A percentile compares a stretch with the other conserved stretches of the same genome.
Evolutionary conservation across 2,329 filamentous ascomycete species (phyloP).

Genomic region (Aspergillus jensenii): DNA sequence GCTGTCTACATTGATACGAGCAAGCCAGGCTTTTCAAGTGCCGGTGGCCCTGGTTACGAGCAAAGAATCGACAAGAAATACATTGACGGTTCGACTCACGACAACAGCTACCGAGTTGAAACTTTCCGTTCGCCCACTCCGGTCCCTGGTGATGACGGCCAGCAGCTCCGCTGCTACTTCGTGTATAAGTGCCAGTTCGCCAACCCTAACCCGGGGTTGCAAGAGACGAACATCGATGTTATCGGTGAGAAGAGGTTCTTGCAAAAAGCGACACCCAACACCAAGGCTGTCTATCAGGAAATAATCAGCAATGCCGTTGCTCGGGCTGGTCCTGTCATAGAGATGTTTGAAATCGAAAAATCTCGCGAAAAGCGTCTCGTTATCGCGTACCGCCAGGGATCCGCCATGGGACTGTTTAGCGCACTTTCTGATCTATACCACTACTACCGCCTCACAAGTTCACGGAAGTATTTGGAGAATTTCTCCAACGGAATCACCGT

Average conservation of each 20-base stretch:
- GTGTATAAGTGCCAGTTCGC: constrained; percentile 95
- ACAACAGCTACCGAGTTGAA: constrained; percentile 85
- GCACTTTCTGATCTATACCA: constrained; percentile 95
- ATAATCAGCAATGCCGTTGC: constrained; percentile 83
- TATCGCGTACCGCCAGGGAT: constrained; percentile 89
- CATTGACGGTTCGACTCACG: constrained; percentile 72
- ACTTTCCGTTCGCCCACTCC: constrained; percentile 90
- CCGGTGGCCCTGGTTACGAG: constrained; percentile 86
- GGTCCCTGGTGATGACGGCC: constrained; percentile 71
- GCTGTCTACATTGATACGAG: constrained; percentile 99
- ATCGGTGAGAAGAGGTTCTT: constrained; percentile 93
- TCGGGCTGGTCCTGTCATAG: constrained; percentile 90
- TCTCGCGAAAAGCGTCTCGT: constrained; percentile 91
- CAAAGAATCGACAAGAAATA: constrained; percentile 93
- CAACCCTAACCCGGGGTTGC: constrained; percentile 67
- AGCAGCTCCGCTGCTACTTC: constrained; percentile 94
- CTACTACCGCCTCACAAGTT: constrained; percentile 96
- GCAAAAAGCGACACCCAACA: constrained; percentile 94
- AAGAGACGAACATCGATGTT: constrained; percentile 84
- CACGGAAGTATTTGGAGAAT: constrained; percentile 96
- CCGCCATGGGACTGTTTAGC: constrained; percentile 90
- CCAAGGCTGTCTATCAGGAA: constrained; percentile 91
- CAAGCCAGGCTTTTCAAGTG: constrained; percentile 75
- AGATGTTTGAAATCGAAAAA: constrained; percentile 93
- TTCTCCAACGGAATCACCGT: constrained; percentile 98